These are phyloP conservation scores for Pholiota adiposa DNA, from an alignment of 1,284 basidiomycete species.

Conservation along the genomic window DNA sequence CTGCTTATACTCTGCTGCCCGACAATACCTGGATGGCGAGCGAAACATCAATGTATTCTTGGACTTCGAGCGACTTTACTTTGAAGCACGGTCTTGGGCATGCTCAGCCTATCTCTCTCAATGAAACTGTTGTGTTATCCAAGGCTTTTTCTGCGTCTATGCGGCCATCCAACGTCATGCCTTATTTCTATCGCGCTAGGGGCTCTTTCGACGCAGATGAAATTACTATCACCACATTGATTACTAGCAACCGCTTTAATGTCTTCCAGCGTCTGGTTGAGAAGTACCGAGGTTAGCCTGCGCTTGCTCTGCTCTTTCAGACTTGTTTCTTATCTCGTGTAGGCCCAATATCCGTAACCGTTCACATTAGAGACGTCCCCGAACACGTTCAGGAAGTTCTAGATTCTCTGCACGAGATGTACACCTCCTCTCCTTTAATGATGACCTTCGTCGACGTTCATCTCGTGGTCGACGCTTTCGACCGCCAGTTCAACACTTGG, in stretches of 20 bases:
- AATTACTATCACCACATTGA: conserved; percentile 82
- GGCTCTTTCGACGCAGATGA: conserved; percentile 59
- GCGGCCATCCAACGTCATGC: conserved; percentile 74
- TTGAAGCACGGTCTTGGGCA: conserved; percentile 29
- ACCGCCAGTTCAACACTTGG: conserved; percentile 86
- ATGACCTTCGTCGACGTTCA: conserved; percentile 81
- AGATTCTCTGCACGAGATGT: conserved; percentile 64
- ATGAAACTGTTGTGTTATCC: conserved; percentile 56
- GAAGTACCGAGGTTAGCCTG: conserved; percentile 64
- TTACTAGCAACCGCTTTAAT: conserved; percentile 78
- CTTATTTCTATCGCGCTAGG: conserved; percentile 76
- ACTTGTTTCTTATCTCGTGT: not conserved
- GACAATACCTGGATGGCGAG: not conserved
- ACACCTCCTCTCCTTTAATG: conserved; percentile 67
- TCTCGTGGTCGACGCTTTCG: conserved; percentile 82
- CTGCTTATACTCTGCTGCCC: not conserved
- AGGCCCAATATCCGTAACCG: conserved; percentile 84
- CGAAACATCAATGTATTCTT: conserved; percentile 10
- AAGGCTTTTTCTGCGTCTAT: conserved; percentile 71
- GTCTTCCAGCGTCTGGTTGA: conserved; percentile 73
- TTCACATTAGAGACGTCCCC: conserved; percentile 63
- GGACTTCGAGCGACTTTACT: conserved; percentile 24
- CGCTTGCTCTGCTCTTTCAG: not conserved
- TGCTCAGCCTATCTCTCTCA: conserved; percentile 35
- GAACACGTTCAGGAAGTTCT: conserved; percentile 51